Evolutionary conservation across 2,329 filamentous ascomycete genomes (phyloP).

Genomic region (Ophioceras dolichostomum): DNA sequence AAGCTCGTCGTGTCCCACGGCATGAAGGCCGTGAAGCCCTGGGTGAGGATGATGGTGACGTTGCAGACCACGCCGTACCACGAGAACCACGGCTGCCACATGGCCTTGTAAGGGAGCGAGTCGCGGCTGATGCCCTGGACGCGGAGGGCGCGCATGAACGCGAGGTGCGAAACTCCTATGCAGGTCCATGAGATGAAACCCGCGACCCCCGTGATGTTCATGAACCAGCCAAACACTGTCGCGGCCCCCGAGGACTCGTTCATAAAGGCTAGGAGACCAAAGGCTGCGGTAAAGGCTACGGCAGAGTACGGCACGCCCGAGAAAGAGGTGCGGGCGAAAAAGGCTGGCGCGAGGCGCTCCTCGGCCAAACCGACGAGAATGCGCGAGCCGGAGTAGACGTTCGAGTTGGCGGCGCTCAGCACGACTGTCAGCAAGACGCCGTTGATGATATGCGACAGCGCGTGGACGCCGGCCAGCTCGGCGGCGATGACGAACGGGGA

Average conservation of each 20-base stretch:
- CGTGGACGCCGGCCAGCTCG: conserved; percentile 47
- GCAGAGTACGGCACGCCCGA: conserved; percentile 51
- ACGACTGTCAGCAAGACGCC: conserved; percentile 67
- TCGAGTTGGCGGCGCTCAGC: conserved; percentile 66
- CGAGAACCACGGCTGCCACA: conserved; percentile 50
- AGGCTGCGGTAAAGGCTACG: conserved; percentile 40
- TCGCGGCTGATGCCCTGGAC: conserved; percentile 44
- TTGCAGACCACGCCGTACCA: conserved; percentile 57
- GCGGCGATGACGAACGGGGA: conserved; percentile 54
- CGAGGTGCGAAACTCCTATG: conserved; percentile 51
- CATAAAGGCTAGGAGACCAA: conserved; percentile 55
- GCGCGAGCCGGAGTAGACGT: conserved; percentile 61
- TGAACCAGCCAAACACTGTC: conserved; percentile 58
- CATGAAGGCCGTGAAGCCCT: conserved; percentile 58
- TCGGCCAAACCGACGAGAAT: conserved; percentile 55
- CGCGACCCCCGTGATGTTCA: conserved; percentile 57
- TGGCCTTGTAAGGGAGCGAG: conserved; percentile 46
- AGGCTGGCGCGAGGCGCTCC: conserved; percentile 47
- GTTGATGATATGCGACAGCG: conserved; percentile 61
- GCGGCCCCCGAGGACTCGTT: conserved; percentile 47
- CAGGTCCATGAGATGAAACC: conserved; percentile 61
- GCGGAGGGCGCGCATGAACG: conserved; percentile 49
- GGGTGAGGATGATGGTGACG: conserved; percentile 50
- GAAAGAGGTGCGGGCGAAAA: conserved; percentile 47
- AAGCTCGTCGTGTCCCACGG: conserved; percentile 46